Conservation (phyloP, 176 grass and related monocot genomes). For the Lolium multiflorum region DNA sequence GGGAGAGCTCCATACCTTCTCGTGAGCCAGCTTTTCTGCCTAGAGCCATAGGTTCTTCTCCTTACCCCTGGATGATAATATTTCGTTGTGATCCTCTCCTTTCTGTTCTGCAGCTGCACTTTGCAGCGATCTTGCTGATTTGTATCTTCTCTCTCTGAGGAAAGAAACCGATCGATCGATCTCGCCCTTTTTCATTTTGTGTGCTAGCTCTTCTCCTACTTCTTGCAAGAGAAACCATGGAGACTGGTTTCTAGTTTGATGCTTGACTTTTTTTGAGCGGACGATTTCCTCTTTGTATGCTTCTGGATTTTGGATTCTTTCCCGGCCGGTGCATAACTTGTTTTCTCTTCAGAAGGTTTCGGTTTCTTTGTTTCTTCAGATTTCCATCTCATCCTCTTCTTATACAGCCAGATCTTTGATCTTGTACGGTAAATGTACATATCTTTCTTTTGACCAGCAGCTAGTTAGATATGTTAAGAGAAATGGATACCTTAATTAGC, state of each 20-base stretch:
- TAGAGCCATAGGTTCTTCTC: constrained; percentile 41
- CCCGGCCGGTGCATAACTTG: not conserved
- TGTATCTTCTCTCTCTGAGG: constrained; percentile 49
- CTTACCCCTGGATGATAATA: constrained; percentile 34
- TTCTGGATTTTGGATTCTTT: constrained; percentile 29
- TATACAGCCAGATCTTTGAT: constrained; percentile 40
- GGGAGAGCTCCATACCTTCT: not conserved
- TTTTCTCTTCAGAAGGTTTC: constrained; percentile 35
- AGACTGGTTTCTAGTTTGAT: constrained; percentile 6
- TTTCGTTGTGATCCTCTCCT: constrained; percentile 26
- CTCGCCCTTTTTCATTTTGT: constrained; percentile 6
- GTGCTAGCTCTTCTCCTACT: constrained; percentile 21
- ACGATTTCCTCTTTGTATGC: constrained; percentile 1
- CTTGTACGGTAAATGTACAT: not conserved
- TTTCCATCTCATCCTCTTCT: constrained; percentile 33
- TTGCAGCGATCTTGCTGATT: not conserved
- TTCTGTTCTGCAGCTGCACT: constrained; percentile 30
- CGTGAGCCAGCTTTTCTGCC: not conserved
- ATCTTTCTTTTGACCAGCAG: not conserved
- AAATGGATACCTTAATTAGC: not conserved
- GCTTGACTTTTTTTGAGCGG: constrained; percentile 10
- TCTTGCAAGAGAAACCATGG: constrained; percentile 35
- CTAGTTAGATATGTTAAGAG: not conserved
- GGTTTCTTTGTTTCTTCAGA: constrained; percentile 22
- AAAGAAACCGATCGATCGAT: constrained; percentile 19